Base-by-base conservation (phyloP, 1,284 basidiomycete species). In the Ustilago lituana region DNA sequence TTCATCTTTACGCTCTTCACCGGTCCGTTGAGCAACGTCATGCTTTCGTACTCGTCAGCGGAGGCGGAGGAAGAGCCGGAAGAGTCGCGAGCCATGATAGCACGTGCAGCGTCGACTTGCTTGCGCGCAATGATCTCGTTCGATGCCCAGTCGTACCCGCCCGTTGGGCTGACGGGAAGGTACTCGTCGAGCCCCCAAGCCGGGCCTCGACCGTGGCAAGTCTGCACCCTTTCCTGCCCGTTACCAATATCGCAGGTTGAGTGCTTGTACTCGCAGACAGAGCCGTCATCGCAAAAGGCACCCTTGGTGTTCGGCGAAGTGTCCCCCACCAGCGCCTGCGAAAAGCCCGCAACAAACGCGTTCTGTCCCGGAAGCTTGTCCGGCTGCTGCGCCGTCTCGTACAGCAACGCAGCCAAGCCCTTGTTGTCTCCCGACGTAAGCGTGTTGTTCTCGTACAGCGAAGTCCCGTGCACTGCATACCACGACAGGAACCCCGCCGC, bases 381-480 rank as follows among this genome's bases (percentile, higher is more conserved):
- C 2, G 71, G 71, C 44, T 71, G 44, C 50, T 66, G 47, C 3
- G 56, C 68, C n/a, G 57, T 59, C 35, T 76, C 74, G 58, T 69
- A 66, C 44, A 76, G 17, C 22, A 77, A 38, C n/a, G 76, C 76
- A 3, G 76, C 76, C 3, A 78, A 55, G 27, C 76, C 76, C 46
- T 78, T 78, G 68, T 78, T 78, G 44, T 78, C 76, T 10, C 59
- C 62, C 26, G 65, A 70, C 5, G 74, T 76, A 14, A 78, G 60
- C 14, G 76, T 78, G 40, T 78, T 78, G 72, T 78, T 78, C 56
- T 76, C 72, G 57, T 74, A 74, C 31, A 74, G 54, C 32, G 61
- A 66, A 2, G 72, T 74, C 5, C 91, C 90, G 82, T 92, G 91
- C 0, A 92, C 91, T 0, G 90, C 84, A 78, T 89, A 92, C 84